These are phyloP conservation scores for Osmozyma mogii DNA, from an alignment of 805 yeast species.

Conservation along the genomic window DNA sequence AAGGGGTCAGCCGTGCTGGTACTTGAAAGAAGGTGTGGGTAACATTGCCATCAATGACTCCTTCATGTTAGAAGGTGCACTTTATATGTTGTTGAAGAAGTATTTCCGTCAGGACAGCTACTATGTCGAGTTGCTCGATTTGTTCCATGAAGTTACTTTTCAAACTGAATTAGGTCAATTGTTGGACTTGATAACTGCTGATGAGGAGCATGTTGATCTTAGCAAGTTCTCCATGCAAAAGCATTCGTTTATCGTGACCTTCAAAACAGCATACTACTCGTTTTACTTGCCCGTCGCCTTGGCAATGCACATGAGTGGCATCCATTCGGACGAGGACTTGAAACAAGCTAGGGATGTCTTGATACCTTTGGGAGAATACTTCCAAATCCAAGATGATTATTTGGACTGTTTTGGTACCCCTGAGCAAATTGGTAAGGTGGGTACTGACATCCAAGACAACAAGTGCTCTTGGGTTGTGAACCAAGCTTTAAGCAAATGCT, in stretches of 20 bases:
- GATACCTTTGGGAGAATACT: slow-evolving; percentile 94
- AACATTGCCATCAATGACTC: slow-evolving; percentile 96
- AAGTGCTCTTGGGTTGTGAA: slow-evolving; percentile 97
- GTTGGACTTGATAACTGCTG: slow-evolving; percentile 92
- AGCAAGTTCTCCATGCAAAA: slow-evolving; percentile 78
- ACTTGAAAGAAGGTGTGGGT: slow-evolving; percentile 67
- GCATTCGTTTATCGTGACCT: slow-evolving; percentile 91
- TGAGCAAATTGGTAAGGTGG: slow-evolving; percentile 94
- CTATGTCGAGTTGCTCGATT: slow-evolving; percentile 83
- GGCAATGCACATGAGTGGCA: slow-evolving; percentile 90
- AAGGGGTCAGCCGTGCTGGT: slow-evolving; percentile 99
- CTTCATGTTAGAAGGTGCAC: slow-evolving; percentile 92
- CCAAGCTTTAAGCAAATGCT: slow-evolving; percentile 75
- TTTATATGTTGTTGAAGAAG: slow-evolving; percentile 80
- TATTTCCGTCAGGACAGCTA: slow-evolving; percentile 76
- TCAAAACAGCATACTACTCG: slow-evolving; percentile 95
- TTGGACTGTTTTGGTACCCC: slow-evolving; percentile 97
- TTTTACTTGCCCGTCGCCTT: slow-evolving; percentile 96
- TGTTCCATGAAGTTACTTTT: slow-evolving; percentile 95
- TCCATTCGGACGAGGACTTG: slow-evolving; percentile 61
- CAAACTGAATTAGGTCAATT: slow-evolving; percentile 97
- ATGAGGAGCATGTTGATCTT: slow-evolving; percentile 89
- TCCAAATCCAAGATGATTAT: slow-evolving; percentile 97
- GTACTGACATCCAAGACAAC: slow-evolving; percentile 97
- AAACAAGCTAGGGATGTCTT: slow-evolving; percentile 82